Percentiles rank a stretch among this genome's conserved stretches.
These are phyloP conservation scores for Verticillium tricorpus DNA, from an alignment of 2,329 filamentous ascomycete genomes.

Conservation along the genomic window DNA sequence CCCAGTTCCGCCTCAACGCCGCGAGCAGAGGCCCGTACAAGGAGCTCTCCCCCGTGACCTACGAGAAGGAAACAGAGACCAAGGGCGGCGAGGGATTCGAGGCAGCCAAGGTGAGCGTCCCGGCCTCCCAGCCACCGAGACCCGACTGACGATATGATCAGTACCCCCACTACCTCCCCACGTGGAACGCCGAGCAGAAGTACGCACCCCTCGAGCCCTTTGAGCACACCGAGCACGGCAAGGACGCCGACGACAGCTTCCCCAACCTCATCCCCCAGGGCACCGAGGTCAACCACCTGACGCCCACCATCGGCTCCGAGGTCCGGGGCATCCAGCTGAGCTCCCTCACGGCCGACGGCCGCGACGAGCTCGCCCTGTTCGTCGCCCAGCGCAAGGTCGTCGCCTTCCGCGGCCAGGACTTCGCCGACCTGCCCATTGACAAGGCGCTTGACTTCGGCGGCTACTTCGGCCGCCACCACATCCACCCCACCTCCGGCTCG, in stretches of 20 bases:
- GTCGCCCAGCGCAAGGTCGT: slow-evolving; percentile 64
- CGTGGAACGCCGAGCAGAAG: slow-evolving; percentile 52
- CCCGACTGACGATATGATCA: background rate
- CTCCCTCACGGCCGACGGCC: slow-evolving; percentile 55
- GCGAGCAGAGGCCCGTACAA: slow-evolving; percentile 21
- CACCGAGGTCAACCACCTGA: slow-evolving; percentile 48
- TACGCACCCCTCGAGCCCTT: slow-evolving; percentile 58
- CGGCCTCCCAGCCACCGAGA: background rate
- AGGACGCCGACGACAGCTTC: slow-evolving; percentile 58
- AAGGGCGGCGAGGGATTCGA: slow-evolving; percentile 15
- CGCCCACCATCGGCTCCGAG: slow-evolving; percentile 61
- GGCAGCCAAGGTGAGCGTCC: slow-evolving; percentile 13
- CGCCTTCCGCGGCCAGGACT: slow-evolving; percentile 64
- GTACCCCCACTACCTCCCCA: slow-evolving; percentile 48
- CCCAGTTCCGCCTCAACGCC: slow-evolving; percentile 29
- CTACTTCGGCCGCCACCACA: slow-evolving; percentile 67
- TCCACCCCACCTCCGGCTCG: slow-evolving; percentile 67
- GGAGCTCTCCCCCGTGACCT: slow-evolving; percentile 18
- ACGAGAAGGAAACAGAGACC: slow-evolving; percentile 21
- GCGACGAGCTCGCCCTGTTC: slow-evolving; percentile 62
- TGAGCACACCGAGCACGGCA: slow-evolving; percentile 61
- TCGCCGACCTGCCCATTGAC: slow-evolving; percentile 55
- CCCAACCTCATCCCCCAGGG: slow-evolving; percentile 51
- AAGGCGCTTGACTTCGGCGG: slow-evolving; percentile 59
- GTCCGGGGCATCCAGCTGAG: slow-evolving; percentile 60